Conservation (phyloP, 169 alveolate species). For the Plasmodium blacklocki region DNA sequence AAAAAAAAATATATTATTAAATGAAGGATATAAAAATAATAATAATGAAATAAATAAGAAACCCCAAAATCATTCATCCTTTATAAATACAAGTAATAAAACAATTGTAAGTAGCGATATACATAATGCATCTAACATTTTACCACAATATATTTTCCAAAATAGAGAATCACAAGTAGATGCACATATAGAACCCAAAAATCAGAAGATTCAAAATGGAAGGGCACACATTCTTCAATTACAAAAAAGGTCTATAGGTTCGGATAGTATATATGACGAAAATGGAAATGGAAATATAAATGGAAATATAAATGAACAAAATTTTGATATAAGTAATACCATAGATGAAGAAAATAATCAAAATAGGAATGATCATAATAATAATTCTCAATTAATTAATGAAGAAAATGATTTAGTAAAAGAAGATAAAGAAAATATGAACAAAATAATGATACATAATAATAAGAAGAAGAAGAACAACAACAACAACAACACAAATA, state of each 20-base stretch:
- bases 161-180: too few relatives aligned
- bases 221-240: neutral
- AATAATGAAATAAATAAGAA: too few relatives aligned
- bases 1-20: neutral
- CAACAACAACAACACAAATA: too few relatives aligned
- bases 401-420: neutral
- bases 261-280: too few relatives aligned
- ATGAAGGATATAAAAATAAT: too few relatives aligned
- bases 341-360: conserved; percentile 1
- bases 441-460: neutral
- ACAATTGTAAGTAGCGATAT: too few relatives aligned
- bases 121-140: neutral
- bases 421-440: neutral
- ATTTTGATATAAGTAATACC: neutral
- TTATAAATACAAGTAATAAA: neutral
- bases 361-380: neutral
- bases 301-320: too few relatives aligned
- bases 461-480: too few relatives aligned
- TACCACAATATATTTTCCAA: too few relatives aligned
- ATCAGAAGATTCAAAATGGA: neutral
- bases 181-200: too few relatives aligned
- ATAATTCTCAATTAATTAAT: neutral
- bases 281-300: too few relatives aligned
- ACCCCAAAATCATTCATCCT: neutral
- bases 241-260: neutral